These are phyloP conservation scores for Aureobasidium sp. DNA, from an alignment of 2,329 filamentous ascomycete genomes.

Conservation along the genomic window DNA sequence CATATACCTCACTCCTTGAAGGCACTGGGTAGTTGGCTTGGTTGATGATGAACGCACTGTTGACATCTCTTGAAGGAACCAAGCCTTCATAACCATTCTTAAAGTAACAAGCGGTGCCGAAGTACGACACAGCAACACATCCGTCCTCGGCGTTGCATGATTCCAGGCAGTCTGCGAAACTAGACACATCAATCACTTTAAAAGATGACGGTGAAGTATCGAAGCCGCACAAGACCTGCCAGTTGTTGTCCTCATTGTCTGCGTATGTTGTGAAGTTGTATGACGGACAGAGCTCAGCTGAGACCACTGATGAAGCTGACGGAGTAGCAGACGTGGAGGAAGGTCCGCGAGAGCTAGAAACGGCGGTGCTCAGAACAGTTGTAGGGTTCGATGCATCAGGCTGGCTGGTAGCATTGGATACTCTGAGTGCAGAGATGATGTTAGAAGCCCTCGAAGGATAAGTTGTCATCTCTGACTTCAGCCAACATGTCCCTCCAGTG, in stretches of 20 bases:
- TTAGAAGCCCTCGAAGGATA: slow-evolving; percentile 11
- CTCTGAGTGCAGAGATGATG: slow-evolving; percentile 15
- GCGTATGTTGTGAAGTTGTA: slow-evolving; percentile 12
- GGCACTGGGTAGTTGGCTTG: slow-evolving; percentile 16
- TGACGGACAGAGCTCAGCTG: not conserved
- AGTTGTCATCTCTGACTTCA: slow-evolving; percentile 18
- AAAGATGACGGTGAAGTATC: not conserved
- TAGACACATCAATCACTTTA: not conserved
- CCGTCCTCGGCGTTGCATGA: slow-evolving; percentile 6
- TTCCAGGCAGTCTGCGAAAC: slow-evolving; percentile 12
- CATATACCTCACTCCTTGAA: slow-evolving; percentile 14
- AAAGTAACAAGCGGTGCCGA: slow-evolving; percentile 16
- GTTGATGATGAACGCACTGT: slow-evolving; percentile 4
- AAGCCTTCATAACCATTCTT: not conserved
- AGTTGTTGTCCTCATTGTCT: not conserved
- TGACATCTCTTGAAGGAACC: not conserved
- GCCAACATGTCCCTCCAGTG: slow-evolving; percentile 21
- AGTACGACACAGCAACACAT: slow-evolving; percentile 13
- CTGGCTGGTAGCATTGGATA: not conserved
- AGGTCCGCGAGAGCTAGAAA: not conserved
- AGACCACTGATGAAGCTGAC: not conserved
- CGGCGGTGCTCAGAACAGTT: slow-evolving; percentile 18
- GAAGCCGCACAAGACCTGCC: slow-evolving; percentile 3
- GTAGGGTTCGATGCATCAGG: slow-evolving; percentile 13
- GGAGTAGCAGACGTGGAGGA: slow-evolving; percentile 17